Percentiles rank a stretch among this genome's conserved stretches.
These are phyloP conservation scores for Camellia japonica DNA, from an alignment of 148 eudicot species.

Conservation along the genomic window DNA sequence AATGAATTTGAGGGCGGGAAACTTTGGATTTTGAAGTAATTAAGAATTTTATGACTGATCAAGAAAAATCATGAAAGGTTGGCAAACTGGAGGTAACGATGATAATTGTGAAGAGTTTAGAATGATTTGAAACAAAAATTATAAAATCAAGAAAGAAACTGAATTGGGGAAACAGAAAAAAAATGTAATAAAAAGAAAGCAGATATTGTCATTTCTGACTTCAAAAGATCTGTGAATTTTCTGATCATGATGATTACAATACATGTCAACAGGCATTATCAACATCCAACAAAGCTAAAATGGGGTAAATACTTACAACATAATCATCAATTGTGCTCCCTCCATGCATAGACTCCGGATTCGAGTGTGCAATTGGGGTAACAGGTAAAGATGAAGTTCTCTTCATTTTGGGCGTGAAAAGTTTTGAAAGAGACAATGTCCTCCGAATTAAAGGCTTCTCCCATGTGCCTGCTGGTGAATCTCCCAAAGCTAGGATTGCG, in stretches of 20 bases:
- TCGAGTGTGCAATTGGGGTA: conserved; percentile 77
- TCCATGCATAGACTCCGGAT: conserved; percentile 85
- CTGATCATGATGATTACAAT: neutral
- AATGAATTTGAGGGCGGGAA: neutral
- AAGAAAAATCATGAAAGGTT: neutral
- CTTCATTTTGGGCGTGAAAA: conserved; percentile 58
- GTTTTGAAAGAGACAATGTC: conserved; percentile 60
- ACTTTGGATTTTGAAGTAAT: neutral
- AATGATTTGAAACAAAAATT: neutral
- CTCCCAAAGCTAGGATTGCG: conserved; percentile 59
- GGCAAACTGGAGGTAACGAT: neutral
- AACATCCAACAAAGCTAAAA: conserved; percentile 4
- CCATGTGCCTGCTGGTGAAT: conserved; percentile 43
- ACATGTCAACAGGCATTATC: neutral
- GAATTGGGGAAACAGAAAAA: neutral
- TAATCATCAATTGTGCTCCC: conserved; percentile 39
- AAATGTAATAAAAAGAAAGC: neutral
- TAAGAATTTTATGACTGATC: neutral
- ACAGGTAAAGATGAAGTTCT: conserved; percentile 75
- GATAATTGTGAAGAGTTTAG: neutral
- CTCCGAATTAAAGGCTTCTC: conserved; percentile 43
- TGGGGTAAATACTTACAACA: conserved; percentile 30
- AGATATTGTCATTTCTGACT: neutral
- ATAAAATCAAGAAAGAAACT: conserved; percentile 6
- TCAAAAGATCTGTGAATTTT: neutral